Percentiles rank a stretch among this genome's conserved stretches.
Evolutionary conservation across 331 rosid species (phyloP).

Genomic region (Quercus phellos): DNA sequence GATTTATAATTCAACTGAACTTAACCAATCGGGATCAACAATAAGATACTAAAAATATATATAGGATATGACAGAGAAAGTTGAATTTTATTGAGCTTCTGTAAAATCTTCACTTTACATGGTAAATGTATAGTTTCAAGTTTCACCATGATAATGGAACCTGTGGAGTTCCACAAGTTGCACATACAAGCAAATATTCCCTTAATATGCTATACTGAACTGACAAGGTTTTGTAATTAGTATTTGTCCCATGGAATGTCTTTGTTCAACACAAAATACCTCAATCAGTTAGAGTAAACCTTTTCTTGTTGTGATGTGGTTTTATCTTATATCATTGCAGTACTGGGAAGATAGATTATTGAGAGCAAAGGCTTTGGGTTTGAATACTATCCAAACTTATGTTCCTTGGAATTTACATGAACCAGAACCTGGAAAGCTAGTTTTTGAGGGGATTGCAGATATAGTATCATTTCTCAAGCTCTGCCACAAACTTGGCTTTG

Average conservation of each 20-base stretch:
- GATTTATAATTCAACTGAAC: neutral
- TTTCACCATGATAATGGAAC: neutral
- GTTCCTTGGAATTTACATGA: conserved; percentile 96
- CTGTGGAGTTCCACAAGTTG: neutral
- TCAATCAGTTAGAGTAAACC: conserved; percentile 13
- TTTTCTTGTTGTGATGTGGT: conserved; percentile 13
- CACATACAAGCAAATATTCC: neutral
- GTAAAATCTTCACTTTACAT: neutral
- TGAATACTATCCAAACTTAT: conserved; percentile 87
- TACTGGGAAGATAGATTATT: conserved; percentile 92
- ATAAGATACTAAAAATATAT: neutral
- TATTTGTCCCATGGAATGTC: neutral
- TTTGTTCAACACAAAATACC: neutral
- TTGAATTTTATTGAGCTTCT: neutral
- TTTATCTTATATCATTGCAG: conserved; percentile 43
- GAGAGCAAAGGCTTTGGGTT: conserved; percentile 91
- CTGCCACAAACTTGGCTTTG: conserved; percentile 66
- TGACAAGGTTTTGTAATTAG: neutral
- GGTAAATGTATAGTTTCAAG: neutral
- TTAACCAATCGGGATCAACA: neutral
- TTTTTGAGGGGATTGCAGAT: conserved; percentile 75
- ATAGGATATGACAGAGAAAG: neutral
- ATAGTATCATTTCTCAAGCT: conserved; percentile 63
- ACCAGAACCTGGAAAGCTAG: conserved; percentile 61
- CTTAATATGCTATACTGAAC: neutral